Conservation (phyloP, 352 stramenopile genomes). For the Globisporangium barbulae region DNA sequence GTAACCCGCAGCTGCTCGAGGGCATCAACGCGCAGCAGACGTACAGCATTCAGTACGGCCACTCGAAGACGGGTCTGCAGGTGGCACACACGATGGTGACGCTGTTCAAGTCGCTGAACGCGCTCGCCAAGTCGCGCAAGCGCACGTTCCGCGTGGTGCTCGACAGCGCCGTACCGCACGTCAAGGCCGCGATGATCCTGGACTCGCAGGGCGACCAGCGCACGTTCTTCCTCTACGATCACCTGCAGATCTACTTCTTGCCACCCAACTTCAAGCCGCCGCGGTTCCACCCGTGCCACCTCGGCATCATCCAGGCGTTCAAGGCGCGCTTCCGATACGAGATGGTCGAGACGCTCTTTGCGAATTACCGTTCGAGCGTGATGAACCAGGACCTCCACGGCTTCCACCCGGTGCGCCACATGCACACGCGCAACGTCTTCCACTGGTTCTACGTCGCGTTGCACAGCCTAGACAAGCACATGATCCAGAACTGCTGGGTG, state of each 20-base stretch:
- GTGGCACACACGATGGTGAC: conserved; percentile 75
- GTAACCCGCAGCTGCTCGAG: conserved; percentile 50
- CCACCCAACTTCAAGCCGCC: conserved; percentile 74
- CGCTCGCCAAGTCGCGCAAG: conserved; percentile 61
- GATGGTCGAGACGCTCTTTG: conserved; percentile 75
- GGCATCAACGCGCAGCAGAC: conserved; percentile 53
- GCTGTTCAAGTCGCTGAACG: conserved; percentile 78
- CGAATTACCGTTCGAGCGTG: conserved; percentile 48
- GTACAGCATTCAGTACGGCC: conserved; percentile 76
- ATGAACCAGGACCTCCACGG: conserved; percentile 43
- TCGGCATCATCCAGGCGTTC: conserved; percentile 75
- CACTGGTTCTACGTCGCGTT: conserved; percentile 80
- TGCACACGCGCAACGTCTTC: conserved; percentile 83
- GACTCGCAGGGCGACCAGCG: conserved; percentile 83
- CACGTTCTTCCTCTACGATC: conserved; percentile 85
- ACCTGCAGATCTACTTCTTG: conserved; percentile 79
- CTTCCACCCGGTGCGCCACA: conserved; percentile 43
- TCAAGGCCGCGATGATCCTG: conserved; percentile 85
- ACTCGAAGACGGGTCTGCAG: conserved; percentile 81
- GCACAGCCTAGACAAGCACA: conserved; percentile 59
- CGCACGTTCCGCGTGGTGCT: conserved; percentile 81
- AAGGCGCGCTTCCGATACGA: conserved; percentile 78
- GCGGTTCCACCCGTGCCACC: conserved; percentile 71
- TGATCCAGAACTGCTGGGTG: conserved; percentile 76
- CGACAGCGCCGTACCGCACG: conserved; percentile 76